phyloP scores from a whole-genome alignment of 2,329 filamentous ascomycete species.

The Davidsoniella neocaledoniae region DNA sequence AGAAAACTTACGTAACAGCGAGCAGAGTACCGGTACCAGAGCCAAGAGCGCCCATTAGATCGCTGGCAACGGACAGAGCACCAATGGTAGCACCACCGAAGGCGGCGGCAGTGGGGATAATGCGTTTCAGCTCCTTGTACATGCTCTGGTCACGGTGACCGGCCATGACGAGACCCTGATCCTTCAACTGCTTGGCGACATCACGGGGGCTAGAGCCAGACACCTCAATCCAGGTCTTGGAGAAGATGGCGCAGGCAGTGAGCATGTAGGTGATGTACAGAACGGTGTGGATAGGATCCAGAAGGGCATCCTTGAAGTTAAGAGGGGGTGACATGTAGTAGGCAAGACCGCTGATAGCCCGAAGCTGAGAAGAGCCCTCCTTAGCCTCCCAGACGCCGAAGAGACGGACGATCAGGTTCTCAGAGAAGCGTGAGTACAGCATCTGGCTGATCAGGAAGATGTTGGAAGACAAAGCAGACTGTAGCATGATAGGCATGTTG shows the following conservation, averaged over 20 bases:
- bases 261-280: constrained; percentile 98
- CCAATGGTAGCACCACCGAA: constrained; percentile 99
- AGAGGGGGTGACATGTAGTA: constrained; percentile 99
- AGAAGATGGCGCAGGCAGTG: constrained; percentile 92
- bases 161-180: constrained; percentile 98
- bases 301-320: constrained; percentile 91
- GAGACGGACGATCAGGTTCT: constrained; percentile 94
- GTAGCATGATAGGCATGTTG: constrained; percentile 99
- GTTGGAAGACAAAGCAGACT: constrained; percentile 96
- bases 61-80: constrained; percentile 85
- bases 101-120: constrained; percentile 93
- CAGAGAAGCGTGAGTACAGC: constrained; percentile 96
- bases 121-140: constrained; percentile 99
- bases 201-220: constrained; percentile 94
- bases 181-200: constrained; percentile 98
- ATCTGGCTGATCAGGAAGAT: constrained; percentile 98
- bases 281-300: constrained; percentile 91
- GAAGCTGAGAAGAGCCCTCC: constrained; percentile 90
- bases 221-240: constrained; percentile 99
- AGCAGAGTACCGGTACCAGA: constrained; percentile 95
- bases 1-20: constrained; percentile 76
- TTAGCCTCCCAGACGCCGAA: constrained; percentile 97
- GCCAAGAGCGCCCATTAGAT: constrained; percentile 88
- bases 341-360: constrained; percentile 79
- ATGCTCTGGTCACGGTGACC: constrained; percentile 99